Conservation (phyloP, 1,139 yeast species). For the Debaryomyces udenii region DNA sequence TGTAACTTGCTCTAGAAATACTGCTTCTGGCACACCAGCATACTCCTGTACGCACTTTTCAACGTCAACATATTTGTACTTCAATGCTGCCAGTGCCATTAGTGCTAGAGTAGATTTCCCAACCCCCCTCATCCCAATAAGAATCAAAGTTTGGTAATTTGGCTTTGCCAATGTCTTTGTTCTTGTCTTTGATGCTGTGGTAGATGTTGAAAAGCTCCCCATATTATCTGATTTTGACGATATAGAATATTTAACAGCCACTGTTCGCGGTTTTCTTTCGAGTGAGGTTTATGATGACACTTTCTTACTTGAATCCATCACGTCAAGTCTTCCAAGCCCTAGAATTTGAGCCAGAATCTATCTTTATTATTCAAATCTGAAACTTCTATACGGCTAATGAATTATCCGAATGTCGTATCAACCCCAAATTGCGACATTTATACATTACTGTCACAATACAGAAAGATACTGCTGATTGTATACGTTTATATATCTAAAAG, state of each 20-base stretch:
- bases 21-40: slow-evolving; percentile 13
- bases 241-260: neutral
- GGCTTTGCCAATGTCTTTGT: neutral
- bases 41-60: slow-evolving; percentile 17
- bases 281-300: too few relatives aligned
- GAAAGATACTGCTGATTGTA: neutral
- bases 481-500: neutral
- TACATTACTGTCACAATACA: neutral
- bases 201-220: slow-evolving; percentile 4
- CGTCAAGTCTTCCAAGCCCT: too few relatives aligned
- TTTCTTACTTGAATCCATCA: too few relatives aligned
- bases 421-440: slow-evolving; percentile 7
- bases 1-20: slow-evolving; percentile 12
- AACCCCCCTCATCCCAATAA: slow-evolving; percentile 22
- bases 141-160: slow-evolving; percentile 11
- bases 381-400: slow-evolving; percentile 3
- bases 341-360: too few relatives aligned
- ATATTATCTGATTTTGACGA: slow-evolving; percentile 1
- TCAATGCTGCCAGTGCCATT: slow-evolving; percentile 20
- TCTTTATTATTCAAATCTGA: too few relatives aligned
- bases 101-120: slow-evolving; percentile 23
- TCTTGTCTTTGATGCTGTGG: neutral
- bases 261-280: too few relatives aligned
- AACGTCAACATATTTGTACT: slow-evolving; percentile 17
- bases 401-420: slow-evolving; percentile 8